phyloP scores from a whole-genome alignment of 192 early-diverging fungal genomes.

The Rhizophlyctis rosea region DNA sequence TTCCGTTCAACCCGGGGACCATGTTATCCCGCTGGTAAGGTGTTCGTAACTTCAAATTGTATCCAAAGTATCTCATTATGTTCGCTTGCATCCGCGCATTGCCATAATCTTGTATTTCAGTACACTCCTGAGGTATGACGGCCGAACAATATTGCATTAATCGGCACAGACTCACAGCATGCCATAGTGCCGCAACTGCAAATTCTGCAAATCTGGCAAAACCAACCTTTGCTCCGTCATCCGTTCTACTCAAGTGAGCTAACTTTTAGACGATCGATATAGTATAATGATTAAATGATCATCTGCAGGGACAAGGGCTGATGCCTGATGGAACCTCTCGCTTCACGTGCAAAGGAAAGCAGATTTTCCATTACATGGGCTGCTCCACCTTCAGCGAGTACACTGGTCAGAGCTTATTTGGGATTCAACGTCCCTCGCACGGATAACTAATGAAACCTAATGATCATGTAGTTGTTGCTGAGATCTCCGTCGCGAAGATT shows the following conservation, averaged over 20 bases:
- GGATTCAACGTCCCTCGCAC: too few species aligned
- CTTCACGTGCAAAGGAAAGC: constrained; percentile 87
- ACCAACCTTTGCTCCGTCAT: constrained; percentile 94
- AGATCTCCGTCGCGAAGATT: constrained; percentile 91
- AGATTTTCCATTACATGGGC: constrained; percentile 92
- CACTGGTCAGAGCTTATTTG: constrained; percentile 53
- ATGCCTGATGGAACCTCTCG: constrained; percentile 94
- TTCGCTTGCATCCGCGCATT: too few species aligned
- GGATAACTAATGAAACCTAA: too few species aligned
- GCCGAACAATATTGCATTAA: constrained; percentile 3
- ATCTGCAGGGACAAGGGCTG: constrained; percentile 68
- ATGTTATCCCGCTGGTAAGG: constrained; percentile 96
- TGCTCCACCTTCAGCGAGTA: constrained; percentile 93
- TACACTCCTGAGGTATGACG: constrained; percentile 62
- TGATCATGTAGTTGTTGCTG: constrained; percentile 64
- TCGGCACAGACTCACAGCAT: constrained; percentile 8
- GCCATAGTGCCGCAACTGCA: constrained; percentile 86
- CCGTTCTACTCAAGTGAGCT: constrained; percentile 73
- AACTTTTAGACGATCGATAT: not conserved
- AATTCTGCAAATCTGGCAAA: constrained; percentile 96
- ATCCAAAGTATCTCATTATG: too few species aligned
- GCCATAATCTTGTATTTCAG: too few species aligned
- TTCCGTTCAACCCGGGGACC: constrained; percentile 84
- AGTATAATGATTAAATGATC: not conserved
- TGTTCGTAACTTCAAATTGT: too few species aligned